These are phyloP conservation scores for Tephrocybe sp. DNA, from an alignment of 768 basidiomycete species.

Conservation along the genomic window DNA sequence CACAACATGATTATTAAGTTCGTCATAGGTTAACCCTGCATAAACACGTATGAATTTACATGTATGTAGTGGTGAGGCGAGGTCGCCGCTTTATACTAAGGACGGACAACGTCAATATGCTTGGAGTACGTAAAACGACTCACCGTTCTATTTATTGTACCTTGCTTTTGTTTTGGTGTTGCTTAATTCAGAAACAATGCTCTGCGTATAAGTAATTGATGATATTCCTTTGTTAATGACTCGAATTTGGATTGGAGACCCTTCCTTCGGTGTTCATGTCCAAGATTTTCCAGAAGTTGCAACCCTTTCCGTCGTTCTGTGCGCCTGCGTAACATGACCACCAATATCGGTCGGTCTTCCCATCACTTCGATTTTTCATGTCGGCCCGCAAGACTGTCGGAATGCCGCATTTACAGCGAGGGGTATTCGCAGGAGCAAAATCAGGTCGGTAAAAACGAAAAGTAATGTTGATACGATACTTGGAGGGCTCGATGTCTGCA, in stretches of 20 bases:
- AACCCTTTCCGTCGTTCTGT: constrained; percentile 84
- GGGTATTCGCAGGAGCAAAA: constrained; percentile 64
- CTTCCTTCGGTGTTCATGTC: constrained; percentile 69
- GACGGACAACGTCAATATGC: too few species aligned
- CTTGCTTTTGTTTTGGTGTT: too few species aligned
- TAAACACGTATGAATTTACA: too few species aligned
- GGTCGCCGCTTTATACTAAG: too few species aligned
- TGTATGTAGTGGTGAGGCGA: too few species aligned
- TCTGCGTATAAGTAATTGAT: too few species aligned
- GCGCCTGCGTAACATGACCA: constrained; percentile 81
- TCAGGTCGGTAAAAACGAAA: constrained; percentile 88
- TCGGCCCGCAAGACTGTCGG: constrained; percentile 73
- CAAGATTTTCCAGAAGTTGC: constrained; percentile 73
- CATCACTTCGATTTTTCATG: constrained; percentile 71
- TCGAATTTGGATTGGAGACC: constrained; percentile 41
- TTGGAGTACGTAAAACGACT: too few species aligned
- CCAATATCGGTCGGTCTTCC: constrained; percentile 65
- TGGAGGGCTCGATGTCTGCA: constrained; percentile 46
- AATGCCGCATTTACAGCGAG: constrained; percentile 71
- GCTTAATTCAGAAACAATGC: too few species aligned
- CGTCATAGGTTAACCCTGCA: too few species aligned
- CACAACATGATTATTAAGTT: too few species aligned
- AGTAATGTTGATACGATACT: constrained; percentile 80
- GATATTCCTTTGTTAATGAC: too few species aligned
- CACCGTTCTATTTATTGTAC: too few species aligned